Evolutionary conservation across 495 filamentous ascomycete genomes (phyloP), one percentile per base, ranked within the genome.

Genomic region (Aspergillus haitiensis): DNA sequence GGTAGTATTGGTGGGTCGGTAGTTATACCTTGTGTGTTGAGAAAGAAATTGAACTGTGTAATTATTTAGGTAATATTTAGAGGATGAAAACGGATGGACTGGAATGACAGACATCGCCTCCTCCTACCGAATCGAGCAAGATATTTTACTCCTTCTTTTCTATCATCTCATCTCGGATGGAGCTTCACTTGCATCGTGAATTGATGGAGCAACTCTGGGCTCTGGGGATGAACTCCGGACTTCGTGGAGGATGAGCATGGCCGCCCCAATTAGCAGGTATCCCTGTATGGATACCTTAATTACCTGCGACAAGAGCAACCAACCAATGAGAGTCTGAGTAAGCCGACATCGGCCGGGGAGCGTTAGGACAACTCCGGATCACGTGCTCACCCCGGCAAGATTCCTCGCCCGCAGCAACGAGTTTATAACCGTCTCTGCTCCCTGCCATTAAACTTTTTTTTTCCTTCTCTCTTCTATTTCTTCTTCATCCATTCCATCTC

Each of bases 311-410:
- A 18, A 16, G 5, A 16, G n/a, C 44, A 18, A 7, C 16, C 44
- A 15, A 7, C 44, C 44, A 47, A 47, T 47, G 15, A 47, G 0
- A 21, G n/a, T 9, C 44, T 7, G 4, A 21, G 2, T 18, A 18
- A 18, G 59, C 72, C 73, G 68, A 67, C 65, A 66, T 73, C 68
- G 70, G 70, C 70, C 73, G 75, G 73, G 76, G 76, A 79, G 75
- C 33, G 42, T 11, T 0, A 7, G 52, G 35, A 8, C 58, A 62
- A 73, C 72, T 79, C 76, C 76, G 76, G 63, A 37, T 67, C 68
- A 74, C 67, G 69, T 69, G 67, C 10, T 5, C 21, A 13, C 15
- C 47, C 53, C 56, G 16, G 49, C 18, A 55, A 52, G 32, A 51
- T 55, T 44, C 52, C 44, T 52, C 56, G 32, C 48, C 44, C 60